Evolutionary conservation across 441 rosid genomes (phyloP).

Genomic region (Euphorbia corollata): DNA sequence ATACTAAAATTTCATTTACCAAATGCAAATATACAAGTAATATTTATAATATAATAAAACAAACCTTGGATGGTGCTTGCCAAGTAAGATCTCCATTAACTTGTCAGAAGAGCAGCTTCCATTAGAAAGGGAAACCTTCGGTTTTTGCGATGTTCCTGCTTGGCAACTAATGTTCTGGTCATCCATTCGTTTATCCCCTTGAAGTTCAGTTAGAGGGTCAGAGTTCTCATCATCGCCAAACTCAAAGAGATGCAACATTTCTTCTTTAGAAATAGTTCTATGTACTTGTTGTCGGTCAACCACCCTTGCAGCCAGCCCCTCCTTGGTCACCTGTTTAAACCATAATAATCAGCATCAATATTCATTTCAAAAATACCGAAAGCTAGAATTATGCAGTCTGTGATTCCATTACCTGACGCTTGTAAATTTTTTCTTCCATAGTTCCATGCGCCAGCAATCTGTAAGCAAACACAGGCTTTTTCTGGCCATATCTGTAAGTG

Average conservation of each 20-base stretch:
- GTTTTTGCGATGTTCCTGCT: slow-evolving; percentile 43
- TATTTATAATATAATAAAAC: not conserved
- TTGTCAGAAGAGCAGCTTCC: slow-evolving; percentile 78
- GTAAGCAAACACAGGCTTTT: slow-evolving; percentile 93
- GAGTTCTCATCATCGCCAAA: slow-evolving; percentile 85
- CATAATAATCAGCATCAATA: slow-evolving; percentile 24
- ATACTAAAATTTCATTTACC: not conserved
- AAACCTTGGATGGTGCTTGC: slow-evolving; percentile 74
- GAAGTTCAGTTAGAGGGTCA: slow-evolving; percentile 42
- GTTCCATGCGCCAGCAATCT: slow-evolving; percentile 96
- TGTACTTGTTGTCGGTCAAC: slow-evolving; percentile 98
- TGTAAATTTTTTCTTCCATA: slow-evolving; percentile 96
- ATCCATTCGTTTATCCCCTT: slow-evolving; percentile 30
- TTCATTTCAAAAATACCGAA: slow-evolving; percentile 20
- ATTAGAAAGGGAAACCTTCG: slow-evolving; percentile 43
- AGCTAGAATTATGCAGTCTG: slow-evolving; percentile 8
- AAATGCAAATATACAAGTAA: slow-evolving; percentile 9
- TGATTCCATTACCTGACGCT: slow-evolving; percentile 76
- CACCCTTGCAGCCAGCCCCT: slow-evolving; percentile 99
- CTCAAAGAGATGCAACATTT: slow-evolving; percentile 97
- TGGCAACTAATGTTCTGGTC: slow-evolving; percentile 23
- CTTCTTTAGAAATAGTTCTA: slow-evolving; percentile 93
- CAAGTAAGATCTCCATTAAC: slow-evolving; percentile 72
- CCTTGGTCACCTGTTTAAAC: slow-evolving; percentile 79
- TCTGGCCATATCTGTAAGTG: slow-evolving; percentile 82